A percentile compares a stretch with the other conserved stretches of the same genome.
Conservation (phyloP, 208 protist species). For the Wallacemonas sp. region DNA sequence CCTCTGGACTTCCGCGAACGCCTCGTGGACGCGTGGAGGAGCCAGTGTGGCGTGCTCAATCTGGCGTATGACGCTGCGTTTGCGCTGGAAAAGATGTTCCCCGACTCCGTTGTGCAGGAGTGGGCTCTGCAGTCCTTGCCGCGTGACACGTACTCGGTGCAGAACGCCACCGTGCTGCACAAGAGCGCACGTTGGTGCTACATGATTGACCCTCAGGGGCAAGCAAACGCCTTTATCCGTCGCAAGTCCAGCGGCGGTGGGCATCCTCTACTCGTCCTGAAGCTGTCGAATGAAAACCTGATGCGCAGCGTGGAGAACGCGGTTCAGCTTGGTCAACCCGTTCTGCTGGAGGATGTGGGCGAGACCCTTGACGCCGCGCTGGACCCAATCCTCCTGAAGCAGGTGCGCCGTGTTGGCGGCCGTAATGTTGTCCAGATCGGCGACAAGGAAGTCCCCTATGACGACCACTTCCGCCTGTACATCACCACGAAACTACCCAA, state of each 20-base stretch:
- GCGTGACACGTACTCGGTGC: conserved; percentile 87
- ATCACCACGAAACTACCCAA: conserved; percentile 96
- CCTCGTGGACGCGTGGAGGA: conserved; percentile 62
- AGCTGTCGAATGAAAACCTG: conserved; percentile 90
- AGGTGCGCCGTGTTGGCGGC: conserved; percentile 88
- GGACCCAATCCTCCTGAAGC: conserved; percentile 93
- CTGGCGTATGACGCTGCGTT: conserved; percentile 77
- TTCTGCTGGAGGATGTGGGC: conserved; percentile 94
- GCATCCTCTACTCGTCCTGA: conserved; percentile 85
- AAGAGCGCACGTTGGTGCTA: conserved; percentile 90
- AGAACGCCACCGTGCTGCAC: conserved; percentile 90
- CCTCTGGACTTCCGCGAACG: conserved; percentile 71
- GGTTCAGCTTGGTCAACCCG: conserved; percentile 92
- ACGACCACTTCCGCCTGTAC: conserved; percentile 91
- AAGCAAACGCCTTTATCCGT: conserved; percentile 94
- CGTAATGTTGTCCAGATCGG: conserved; percentile 88
- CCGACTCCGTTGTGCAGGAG: conserved; percentile 87
- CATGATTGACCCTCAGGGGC: conserved; percentile 93
- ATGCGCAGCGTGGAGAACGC: conserved; percentile 93
- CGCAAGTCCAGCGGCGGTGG: conserved; percentile 63
- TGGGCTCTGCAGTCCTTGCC: conserved; percentile 95
- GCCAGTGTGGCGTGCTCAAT: conserved; percentile 46
- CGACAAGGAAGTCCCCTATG: conserved; percentile 94
- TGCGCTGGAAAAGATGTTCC: conserved; percentile 80
- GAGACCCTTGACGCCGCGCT: conserved; percentile 95